These are phyloP conservation scores for Hemerocallis citrina DNA, from an alignment of 106 monocot genomes.

Conservation along the genomic window DNA sequence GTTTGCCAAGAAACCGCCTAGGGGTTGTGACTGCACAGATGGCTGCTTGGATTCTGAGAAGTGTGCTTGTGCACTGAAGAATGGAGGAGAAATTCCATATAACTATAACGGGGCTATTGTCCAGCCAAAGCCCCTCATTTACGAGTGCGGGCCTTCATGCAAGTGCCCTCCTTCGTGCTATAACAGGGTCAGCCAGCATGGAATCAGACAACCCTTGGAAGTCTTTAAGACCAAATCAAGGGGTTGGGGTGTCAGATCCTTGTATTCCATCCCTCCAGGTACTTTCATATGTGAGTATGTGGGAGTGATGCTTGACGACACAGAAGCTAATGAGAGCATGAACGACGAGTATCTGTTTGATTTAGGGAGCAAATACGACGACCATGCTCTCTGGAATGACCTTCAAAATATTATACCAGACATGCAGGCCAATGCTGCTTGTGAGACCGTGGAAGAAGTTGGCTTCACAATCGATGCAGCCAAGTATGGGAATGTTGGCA, in stretches of 20 bases:
- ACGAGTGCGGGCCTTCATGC: slow-evolving; percentile 78
- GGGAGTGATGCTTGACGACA: slow-evolving; percentile 60
- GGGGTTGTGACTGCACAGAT: slow-evolving; percentile 43
- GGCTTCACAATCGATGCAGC: slow-evolving; percentile 65
- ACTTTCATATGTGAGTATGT: slow-evolving; percentile 71
- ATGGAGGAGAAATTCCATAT: slow-evolving; percentile 80
- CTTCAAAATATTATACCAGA: slow-evolving; percentile 29
- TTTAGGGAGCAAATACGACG: slow-evolving; percentile 61
- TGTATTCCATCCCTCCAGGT: slow-evolving; percentile 48
- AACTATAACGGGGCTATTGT: slow-evolving; percentile 47
- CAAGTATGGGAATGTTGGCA: slow-evolving; percentile 47
- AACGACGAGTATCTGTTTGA: slow-evolving; percentile 69
- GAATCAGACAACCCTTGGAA: slow-evolving; percentile 54
- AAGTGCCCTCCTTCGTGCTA: slow-evolving; percentile 69
- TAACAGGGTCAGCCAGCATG: slow-evolving; percentile 72
- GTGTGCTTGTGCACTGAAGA: slow-evolving; percentile 70
- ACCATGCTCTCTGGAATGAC: slow-evolving; percentile 44
- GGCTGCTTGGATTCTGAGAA: slow-evolving; percentile 52
- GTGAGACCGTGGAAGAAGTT: slow-evolving; percentile 3
- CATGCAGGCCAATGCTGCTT: slow-evolving; percentile 12
- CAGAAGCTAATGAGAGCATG: slow-evolving; percentile 45
- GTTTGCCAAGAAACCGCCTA: slow-evolving; percentile 11
- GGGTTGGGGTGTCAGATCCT: slow-evolving; percentile 79
- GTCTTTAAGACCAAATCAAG: slow-evolving; percentile 60
- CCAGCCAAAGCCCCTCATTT: slow-evolving; percentile 56